Base-by-base conservation (phyloP, 176 grass and related monocot genomes). In the Cocos nucifera region DNA sequence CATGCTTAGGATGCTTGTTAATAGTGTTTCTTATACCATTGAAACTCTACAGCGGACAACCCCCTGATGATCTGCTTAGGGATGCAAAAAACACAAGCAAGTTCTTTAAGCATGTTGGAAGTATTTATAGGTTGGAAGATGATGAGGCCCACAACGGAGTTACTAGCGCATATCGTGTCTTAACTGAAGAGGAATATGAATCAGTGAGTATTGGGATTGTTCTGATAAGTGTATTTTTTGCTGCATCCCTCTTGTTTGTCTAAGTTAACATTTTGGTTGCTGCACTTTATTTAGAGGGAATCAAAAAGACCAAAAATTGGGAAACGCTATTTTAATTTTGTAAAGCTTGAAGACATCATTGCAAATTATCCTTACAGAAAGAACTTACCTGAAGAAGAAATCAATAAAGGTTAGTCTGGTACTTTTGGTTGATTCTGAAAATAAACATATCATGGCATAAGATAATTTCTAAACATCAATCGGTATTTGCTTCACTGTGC, bases 171-270 rank as follows among this genome's bases (percentile, higher is more conserved):
- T 97, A 97, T 70, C 80, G 60, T 78, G 65, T 92, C 70, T 75
- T 92, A 88, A 88, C 73, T 49, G 82, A 98, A 67, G 88, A 86
- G 0, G 94, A 98, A 75, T 77, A 80, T 57, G 85, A 93, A 86
- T 59, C 64, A 27, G 94, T 98, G 69, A 89, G 88, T 96, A 65
- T 67, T 53, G 30, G 19, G 75, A 8, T 25, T 78, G 62, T 65
- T 54, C 58, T 56, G 6, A 55, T 60, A 10, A 77, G 32, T n/a
- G 59, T 39, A 10, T 39, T 44, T 44, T 44, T 44, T 10, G 6
- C 9, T 44, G 35, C 8, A 44, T 44, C 35, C 35, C 9, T 44
- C 10, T 44, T 44, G 35, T 14, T 44, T 44, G 35, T 44, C 9
- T 9, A 44, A 44, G 8, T 44, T 44, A 14, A 44, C 10, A 12